Conservation (phyloP, 2,329 filamentous ascomycete genomes). For the Colletotrichum graminicola region DNA sequence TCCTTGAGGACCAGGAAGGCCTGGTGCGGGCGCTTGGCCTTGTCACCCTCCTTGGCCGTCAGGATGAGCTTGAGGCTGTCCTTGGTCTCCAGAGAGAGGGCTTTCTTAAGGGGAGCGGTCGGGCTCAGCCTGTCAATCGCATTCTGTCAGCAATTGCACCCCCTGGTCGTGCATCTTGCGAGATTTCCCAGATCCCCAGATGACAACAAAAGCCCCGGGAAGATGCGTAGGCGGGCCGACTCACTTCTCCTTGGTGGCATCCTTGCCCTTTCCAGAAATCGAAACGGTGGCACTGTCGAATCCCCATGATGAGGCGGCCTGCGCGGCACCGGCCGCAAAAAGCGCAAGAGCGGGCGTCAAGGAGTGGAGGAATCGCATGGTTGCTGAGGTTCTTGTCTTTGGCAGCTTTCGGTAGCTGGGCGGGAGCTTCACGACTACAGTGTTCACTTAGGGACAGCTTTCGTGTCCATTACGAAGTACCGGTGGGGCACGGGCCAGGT, state of each 20-base stretch:
- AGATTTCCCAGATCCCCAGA: slow-evolving; percentile 42
- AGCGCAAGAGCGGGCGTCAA: slow-evolving; percentile 58
- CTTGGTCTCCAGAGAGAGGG: slow-evolving; percentile 73
- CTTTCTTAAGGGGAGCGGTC: slow-evolving; percentile 70
- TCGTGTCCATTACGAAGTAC: slow-evolving; percentile 42
- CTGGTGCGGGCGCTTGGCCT: slow-evolving; percentile 89
- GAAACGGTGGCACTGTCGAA: slow-evolving; percentile 80
- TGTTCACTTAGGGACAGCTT: slow-evolving; percentile 44
- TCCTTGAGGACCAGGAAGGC: slow-evolving; percentile 90
- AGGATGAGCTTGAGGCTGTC: slow-evolving; percentile 87
- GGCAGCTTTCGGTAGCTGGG: slow-evolving; percentile 37
- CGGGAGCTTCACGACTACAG: slow-evolving; percentile 38
- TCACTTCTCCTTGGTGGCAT: slow-evolving; percentile 75
- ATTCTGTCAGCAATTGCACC: slow-evolving; percentile 26
- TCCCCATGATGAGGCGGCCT: slow-evolving; percentile 73
- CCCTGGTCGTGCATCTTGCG: background rate
- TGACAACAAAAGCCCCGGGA: slow-evolving; percentile 42
- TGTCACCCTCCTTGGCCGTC: slow-evolving; percentile 83
- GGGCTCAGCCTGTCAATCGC: slow-evolving; percentile 64
- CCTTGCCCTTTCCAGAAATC: slow-evolving; percentile 75
- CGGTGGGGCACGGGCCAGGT: slow-evolving; percentile 31
- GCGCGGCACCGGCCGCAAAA: slow-evolving; percentile 62
- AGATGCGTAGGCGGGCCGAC: slow-evolving; percentile 45
- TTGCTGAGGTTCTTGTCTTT: slow-evolving; percentile 42
- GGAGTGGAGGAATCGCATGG: slow-evolving; percentile 58